Conservation (phyloP, 2,329 filamentous ascomycete genomes). For the Hypoxylon sp. region DNA sequence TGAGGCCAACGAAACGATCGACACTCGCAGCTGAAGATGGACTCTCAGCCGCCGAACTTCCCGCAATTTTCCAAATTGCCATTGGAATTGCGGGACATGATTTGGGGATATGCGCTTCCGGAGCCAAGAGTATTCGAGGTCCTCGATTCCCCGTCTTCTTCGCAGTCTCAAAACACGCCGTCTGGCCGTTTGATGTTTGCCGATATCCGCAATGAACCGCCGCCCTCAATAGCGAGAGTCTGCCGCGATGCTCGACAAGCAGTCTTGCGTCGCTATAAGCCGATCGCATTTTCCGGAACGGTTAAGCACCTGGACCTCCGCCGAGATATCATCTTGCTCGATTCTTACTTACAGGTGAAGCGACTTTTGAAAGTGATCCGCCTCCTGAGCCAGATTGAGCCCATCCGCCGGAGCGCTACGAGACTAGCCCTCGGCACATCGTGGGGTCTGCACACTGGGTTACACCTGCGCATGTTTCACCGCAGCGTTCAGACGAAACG, state of each 20-base stretch:
- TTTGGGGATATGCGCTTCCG: conserved; percentile 62
- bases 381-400: conserved; percentile 61
- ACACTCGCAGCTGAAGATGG: conserved; percentile 31
- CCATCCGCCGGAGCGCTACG: conserved; percentile 57
- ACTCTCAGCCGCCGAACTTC: conserved; percentile 38
- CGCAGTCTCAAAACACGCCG: conserved; percentile 55
- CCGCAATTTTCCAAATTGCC: conserved; percentile 56
- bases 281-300: conserved; percentile 59
- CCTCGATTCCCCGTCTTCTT: conserved; percentile 60
- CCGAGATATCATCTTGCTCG: conserved; percentile 61
- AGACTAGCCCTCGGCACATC: conserved; percentile 62
- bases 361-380: conserved; percentile 61
- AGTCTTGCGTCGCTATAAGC: conserved; percentile 59
- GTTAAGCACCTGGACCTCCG: conserved; percentile 62
- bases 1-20: conserved; percentile 10
- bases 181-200: conserved; percentile 62
- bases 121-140: conserved; percentile 62
- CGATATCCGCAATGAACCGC: conserved; percentile 61
- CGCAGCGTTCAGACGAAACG: conserved; percentile 57
- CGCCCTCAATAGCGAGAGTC: conserved; percentile 59
- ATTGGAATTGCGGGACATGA: conserved; percentile 60
- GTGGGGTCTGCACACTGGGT: conserved; percentile 61
- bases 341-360: conserved; percentile 63
- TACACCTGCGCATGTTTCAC: conserved; percentile 62
- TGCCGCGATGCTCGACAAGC: conserved; percentile 61